phyloP scores from a whole-genome alignment of 2,329 filamentous ascomycete species.

The Penicillium corylophilum region DNA sequence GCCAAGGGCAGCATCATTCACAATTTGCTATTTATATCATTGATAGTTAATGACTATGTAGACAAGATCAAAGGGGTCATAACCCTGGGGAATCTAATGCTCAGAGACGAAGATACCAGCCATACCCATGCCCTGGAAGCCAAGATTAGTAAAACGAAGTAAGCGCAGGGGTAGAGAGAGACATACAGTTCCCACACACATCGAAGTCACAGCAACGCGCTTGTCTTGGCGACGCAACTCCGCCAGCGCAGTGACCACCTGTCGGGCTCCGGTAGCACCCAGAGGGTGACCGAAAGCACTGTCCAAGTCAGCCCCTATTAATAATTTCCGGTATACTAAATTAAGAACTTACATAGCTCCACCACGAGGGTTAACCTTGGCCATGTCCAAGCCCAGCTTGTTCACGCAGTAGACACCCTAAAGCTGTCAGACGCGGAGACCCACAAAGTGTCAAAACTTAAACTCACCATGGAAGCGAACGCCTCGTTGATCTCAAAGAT shows the following conservation, averaged over 20 bases:
- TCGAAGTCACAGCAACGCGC: constrained; percentile 82
- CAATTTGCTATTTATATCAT: too few relatives aligned
- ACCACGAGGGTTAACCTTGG: constrained; percentile 93
- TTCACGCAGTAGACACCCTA: constrained; percentile 89
- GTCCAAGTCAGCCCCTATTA: background rate
- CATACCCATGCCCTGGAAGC: constrained; percentile 64
- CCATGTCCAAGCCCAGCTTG: constrained; percentile 72
- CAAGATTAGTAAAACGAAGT: constrained; percentile 2
- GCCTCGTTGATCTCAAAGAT: constrained; percentile 71
- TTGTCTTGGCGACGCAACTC: constrained; percentile 78
- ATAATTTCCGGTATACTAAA: background rate
- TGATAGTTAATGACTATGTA: too few relatives aligned
- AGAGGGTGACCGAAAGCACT: constrained; percentile 85
- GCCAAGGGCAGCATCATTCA: too few relatives aligned
- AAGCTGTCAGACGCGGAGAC: constrained; percentile 3
- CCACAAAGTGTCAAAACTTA: too few relatives aligned
- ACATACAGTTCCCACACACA: constrained; percentile 85
- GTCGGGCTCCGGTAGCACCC: constrained; percentile 84
- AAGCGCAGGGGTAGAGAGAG: constrained; percentile 30
- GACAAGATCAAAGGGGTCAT: too few relatives aligned
- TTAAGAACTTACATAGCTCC: constrained; percentile 66
- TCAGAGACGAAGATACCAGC: constrained; percentile 91
- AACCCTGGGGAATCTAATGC: constrained; percentile 48
- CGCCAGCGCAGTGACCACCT: constrained; percentile 83
- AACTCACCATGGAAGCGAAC: constrained; percentile 64